Evolutionary conservation across 345 rosid species (phyloP), one percentile per base, ranked within the genome.

Genomic region (Noccaea caerulescens): DNA sequence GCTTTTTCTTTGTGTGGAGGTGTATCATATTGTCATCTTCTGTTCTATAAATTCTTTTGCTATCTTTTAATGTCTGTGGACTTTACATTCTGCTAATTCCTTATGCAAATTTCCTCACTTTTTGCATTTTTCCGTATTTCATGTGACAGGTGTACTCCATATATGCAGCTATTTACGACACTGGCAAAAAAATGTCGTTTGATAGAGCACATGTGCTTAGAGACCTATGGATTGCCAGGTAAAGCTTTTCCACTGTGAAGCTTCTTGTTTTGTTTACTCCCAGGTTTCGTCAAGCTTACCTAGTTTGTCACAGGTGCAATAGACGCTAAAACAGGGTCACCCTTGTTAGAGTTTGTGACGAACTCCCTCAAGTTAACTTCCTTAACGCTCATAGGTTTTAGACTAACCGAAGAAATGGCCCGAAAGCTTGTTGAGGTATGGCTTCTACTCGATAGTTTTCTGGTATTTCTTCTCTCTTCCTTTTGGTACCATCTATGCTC

Each of bases 301-400:
- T 73, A 63, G 47, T 71, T 39, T 50, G 41, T 33, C 33, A 13
- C 41, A 55, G 59, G 59, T 55, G 13, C 11, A 1, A 8, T 33
- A 8, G 41, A 33, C 41, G 2, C 23, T 3, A 32, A 34, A 33
- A 33, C 11, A 55, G 59, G 10, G 33, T 55, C 59, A 33, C 25
- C 38, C 25, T 88, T 91, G 71, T 68, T 77, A 77, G 89, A 92
- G 63, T 85, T 92, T 1, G 94, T 86, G 78, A 82, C 78, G 77
- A 85, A 76, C 63, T 86, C 93, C 76, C 91, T 84, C 36, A 83
- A 88, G 63, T 59, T 92, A 69, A 80, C 82, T 41, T 89, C 92
- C 66, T 69, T 92, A 77, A 86, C 95, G 3, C 95, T 92, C 66
- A 80, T 93, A 82, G 88, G 92, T 52, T 92, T 89, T 82, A 85